Evolutionary conservation across 371 early-diverging fungal species (phyloP).

Genomic region (Batkoa obscura): DNA sequence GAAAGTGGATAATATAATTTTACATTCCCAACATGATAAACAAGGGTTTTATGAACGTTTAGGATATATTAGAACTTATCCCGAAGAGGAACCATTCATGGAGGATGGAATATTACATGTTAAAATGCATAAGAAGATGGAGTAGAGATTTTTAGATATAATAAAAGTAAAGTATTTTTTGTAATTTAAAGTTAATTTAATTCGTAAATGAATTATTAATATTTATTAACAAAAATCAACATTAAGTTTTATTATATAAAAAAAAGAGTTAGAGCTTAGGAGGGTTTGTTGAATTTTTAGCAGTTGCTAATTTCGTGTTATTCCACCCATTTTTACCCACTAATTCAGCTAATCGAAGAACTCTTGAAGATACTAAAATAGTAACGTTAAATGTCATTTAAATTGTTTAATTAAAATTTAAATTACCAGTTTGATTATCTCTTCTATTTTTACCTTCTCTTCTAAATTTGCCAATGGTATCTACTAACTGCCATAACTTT

Average conservation of each 20-base stretch:
- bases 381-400: not conserved
- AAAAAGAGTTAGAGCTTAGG: too few species aligned
- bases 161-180: too few species aligned
- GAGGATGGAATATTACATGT: slow-evolving; percentile 22
- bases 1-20: slow-evolving; percentile 11
- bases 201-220: too few species aligned
- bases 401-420: not conserved
- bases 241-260: too few species aligned
- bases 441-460: slow-evolving; percentile 76
- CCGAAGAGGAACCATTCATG: slow-evolving; percentile 16
- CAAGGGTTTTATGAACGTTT: slow-evolving; percentile 21
- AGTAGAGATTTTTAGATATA: too few species aligned
- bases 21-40: slow-evolving; percentile 19
- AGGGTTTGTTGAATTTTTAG: too few species aligned
- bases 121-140: slow-evolving; percentile 14
- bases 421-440: slow-evolving; percentile 58
- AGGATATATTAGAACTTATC: slow-evolving; percentile 17
- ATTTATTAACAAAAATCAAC: too few species aligned
- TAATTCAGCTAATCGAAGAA: slow-evolving; percentile 21
- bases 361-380: slow-evolving; percentile 18
- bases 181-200: too few species aligned
- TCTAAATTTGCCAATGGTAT: slow-evolving; percentile 58
- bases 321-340: slow-evolving; percentile 8
- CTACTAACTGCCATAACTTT: slow-evolving; percentile 59
- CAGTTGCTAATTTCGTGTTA: too few species aligned